These are phyloP conservation scores for Lactarius psammicola DNA, from an alignment of 768 basidiomycete species.

Conservation along the genomic window DNA sequence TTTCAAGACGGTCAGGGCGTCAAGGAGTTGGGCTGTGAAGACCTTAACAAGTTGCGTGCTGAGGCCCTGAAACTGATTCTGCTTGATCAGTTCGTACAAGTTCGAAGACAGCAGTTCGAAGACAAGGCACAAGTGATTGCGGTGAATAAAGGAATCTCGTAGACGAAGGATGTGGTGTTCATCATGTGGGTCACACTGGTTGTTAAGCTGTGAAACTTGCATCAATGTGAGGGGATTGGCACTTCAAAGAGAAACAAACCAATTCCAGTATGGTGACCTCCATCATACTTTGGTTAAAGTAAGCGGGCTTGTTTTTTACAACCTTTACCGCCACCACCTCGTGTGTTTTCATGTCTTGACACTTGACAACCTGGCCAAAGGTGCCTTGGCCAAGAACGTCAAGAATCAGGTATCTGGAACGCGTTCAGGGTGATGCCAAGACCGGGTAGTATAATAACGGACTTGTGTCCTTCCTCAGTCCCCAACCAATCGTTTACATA, in stretches of 20 bases:
- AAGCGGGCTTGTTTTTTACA: constrained; percentile 99
- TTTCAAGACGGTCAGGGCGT: constrained; percentile 89
- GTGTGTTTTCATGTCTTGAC: constrained; percentile 99
- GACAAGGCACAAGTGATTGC: constrained; percentile 94
- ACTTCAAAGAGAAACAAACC: constrained; percentile 50
- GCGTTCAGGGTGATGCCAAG: constrained; percentile 22
- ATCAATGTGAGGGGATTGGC: neutral
- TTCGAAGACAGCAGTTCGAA: constrained; percentile 97
- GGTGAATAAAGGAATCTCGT: constrained; percentile 95
- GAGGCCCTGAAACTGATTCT: constrained; percentile 97
- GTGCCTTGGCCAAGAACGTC: constrained; percentile 99
- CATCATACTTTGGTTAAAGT: constrained; percentile 99
- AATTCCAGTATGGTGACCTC: constrained; percentile 97
- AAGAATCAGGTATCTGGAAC: constrained; percentile 84
- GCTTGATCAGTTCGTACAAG: constrained; percentile 98
- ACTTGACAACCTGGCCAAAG: constrained; percentile 99
- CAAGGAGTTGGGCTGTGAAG: constrained; percentile 93
- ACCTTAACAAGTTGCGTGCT: constrained; percentile 98
- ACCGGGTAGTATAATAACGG: constrained; percentile 36
- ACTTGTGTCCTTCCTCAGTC: constrained; percentile 94
- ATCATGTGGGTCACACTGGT: constrained; percentile 88
- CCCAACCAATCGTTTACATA: constrained; percentile 99
- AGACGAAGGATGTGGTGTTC: constrained; percentile 96
- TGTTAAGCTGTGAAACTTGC: constrained; percentile 68
- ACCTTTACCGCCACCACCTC: constrained; percentile 99